Conservation (phyloP, 202 grass and related monocot species). For the Digitaria exilis region DNA sequence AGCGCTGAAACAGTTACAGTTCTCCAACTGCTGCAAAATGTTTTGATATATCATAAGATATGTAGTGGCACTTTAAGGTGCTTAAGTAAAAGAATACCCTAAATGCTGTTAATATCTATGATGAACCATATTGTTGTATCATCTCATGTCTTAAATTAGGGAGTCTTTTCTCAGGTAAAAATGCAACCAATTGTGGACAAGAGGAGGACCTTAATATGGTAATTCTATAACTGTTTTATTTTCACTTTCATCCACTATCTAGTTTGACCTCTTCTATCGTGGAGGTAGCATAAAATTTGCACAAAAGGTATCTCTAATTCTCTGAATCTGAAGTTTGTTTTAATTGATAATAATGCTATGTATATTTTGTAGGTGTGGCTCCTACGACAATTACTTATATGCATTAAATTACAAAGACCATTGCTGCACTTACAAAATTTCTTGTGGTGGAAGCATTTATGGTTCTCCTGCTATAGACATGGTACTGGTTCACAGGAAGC, state of each 20-base stretch:
- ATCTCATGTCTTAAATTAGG: slow-evolving; percentile 7
- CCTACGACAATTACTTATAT: slow-evolving; percentile 84
- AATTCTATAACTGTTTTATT: slow-evolving; percentile 17
- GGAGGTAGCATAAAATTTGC: neutral
- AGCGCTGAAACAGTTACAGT: neutral
- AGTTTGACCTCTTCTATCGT: slow-evolving; percentile 8
- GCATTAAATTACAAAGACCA: slow-evolving; percentile 79
- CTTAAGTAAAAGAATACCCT: neutral
- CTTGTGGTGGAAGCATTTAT: slow-evolving; percentile 97
- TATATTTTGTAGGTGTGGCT: slow-evolving; percentile 76
- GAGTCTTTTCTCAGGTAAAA: slow-evolving; percentile 67
- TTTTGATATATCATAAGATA: neutral
- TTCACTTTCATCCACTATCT: slow-evolving; percentile 16
- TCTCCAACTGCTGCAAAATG: slow-evolving; percentile 23
- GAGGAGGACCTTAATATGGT: slow-evolving; percentile 85
- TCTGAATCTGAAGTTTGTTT: slow-evolving; percentile 3
- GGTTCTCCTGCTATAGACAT: slow-evolving; percentile 78
- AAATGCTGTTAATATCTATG: neutral
- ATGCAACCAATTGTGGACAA: slow-evolving; percentile 86
- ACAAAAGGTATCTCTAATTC: slow-evolving; percentile 10
- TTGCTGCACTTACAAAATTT: slow-evolving; percentile 73
- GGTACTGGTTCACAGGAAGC: slow-evolving; percentile 30
- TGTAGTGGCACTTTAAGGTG: neutral
- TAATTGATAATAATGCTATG: neutral
- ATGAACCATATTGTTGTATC: neutral